These are phyloP conservation scores for Erigeron canadensis DNA, from an alignment of 129 eudicot species.

Conservation along the genomic window DNA sequence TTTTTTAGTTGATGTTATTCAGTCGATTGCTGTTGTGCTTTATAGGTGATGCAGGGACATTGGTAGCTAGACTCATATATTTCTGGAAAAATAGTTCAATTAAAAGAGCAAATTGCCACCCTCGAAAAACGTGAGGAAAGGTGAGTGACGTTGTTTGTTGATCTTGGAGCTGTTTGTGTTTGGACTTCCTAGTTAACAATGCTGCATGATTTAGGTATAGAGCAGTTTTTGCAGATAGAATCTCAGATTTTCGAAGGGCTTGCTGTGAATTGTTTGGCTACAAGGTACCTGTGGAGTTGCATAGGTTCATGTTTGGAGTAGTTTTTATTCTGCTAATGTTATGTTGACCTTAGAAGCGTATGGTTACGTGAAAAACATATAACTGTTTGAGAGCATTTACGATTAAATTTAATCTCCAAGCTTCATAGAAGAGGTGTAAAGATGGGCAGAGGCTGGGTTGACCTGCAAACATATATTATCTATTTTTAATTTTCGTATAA, in stretches of 20 bases:
- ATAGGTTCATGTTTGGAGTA: no score
- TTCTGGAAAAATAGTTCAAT: slow-evolving; percentile 86
- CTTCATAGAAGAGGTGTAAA: no score
- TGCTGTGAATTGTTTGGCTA: slow-evolving; percentile 96
- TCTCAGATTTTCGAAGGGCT: slow-evolving; percentile 85
- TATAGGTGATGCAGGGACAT: slow-evolving; percentile 77
- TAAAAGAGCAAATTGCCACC: slow-evolving; percentile 96
- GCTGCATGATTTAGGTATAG: slow-evolving; percentile 66
- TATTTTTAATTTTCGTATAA: no score
- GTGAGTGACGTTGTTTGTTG: slow-evolving; percentile 33
- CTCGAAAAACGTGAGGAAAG: slow-evolving; percentile 98
- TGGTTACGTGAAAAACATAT: no score
- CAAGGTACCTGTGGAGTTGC: slow-evolving; percentile 47
- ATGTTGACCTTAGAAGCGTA: no score
- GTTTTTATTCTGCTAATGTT: no score
- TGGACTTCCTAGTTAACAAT: slow-evolving; percentile 15
- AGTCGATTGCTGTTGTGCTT: slow-evolving; percentile 67
- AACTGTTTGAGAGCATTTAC: no score
- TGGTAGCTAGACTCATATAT: slow-evolving; percentile 83
- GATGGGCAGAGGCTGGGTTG: no score
- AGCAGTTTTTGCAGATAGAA: slow-evolving; percentile 95
- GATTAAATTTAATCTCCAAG: no score
- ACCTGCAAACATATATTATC: no score
- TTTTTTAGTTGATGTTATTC: background rate
- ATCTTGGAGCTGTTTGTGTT: background rate